phyloP scores from a whole-genome alignment of 78 protist genomes.

The Dictyostelium intermedium region DNA sequence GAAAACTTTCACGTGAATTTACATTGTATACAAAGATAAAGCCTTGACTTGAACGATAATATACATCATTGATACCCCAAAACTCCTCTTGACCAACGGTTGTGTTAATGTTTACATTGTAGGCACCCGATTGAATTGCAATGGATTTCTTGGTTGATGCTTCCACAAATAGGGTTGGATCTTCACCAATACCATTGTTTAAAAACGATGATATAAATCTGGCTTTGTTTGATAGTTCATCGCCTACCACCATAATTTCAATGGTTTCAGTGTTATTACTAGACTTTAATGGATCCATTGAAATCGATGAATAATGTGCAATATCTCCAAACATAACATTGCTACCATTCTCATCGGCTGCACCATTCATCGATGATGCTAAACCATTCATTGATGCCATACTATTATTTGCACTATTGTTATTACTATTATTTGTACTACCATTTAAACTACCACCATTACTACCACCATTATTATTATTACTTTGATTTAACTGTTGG shows the following conservation, averaged over 20 bases:
- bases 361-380: not conserved
- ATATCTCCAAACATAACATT: not conserved
- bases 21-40: conserved; percentile 67
- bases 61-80: conserved; percentile 67
- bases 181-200: conserved; percentile 35
- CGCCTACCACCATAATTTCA: conserved; percentile 66
- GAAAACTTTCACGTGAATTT: conserved; percentile 44
- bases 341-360: not conserved
- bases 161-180: conserved; percentile 22
- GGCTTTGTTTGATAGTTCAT: conserved; percentile 36
- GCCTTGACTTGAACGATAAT: conserved; percentile 52
- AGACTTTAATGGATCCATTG: not conserved
- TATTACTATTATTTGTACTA: not conserved
- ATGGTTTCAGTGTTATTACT: conserved; percentile 5
- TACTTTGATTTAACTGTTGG: not conserved
- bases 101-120: conserved; percentile 43
- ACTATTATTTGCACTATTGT: not conserved
- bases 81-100: conserved; percentile 67
- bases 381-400: not conserved
- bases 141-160: conserved; percentile 11
- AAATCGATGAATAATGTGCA: not conserved
- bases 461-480: no score
- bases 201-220: conserved; percentile 39
- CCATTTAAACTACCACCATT: not conserved
- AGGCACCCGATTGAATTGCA: conserved; percentile 42